phyloP scores from a whole-genome alignment of 345 rosid species.

The Heritiera littoralis region DNA sequence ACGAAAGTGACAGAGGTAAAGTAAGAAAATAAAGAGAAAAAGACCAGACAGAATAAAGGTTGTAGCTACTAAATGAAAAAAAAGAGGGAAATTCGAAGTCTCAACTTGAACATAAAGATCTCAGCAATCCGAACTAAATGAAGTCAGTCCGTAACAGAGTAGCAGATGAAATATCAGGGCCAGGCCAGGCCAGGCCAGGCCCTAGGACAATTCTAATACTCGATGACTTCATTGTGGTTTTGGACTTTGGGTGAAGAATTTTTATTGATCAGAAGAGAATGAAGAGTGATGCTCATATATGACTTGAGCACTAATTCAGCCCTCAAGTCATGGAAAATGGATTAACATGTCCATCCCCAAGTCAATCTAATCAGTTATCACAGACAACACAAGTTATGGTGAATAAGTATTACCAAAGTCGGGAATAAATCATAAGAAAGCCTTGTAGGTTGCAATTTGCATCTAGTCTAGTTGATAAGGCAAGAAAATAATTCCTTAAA shows the following conservation, averaged over 20 bases:
- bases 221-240: too few species aligned
- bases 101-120: too few species aligned
- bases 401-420: background rate
- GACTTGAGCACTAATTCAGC: background rate
- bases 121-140: too few species aligned
- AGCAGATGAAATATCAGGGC: too few species aligned
- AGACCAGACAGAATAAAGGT: too few species aligned
- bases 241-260: too few species aligned
- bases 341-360: background rate
- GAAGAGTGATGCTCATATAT: background rate
- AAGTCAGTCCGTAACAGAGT: too few species aligned
- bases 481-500: conserved; percentile 23
- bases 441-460: conserved; percentile 12
- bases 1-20: background rate
- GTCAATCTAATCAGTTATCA: background rate
- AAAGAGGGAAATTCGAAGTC: background rate
- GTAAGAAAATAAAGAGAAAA: background rate
- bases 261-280: background rate
- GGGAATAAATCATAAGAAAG: background rate
- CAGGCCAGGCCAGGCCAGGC: too few species aligned
- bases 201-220: too few species aligned
- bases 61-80: too few species aligned
- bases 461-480: conserved; percentile 12
- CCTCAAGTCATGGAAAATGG: background rate
- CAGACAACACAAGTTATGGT: background rate